These are phyloP conservation scores for Usnea hakonensis DNA, from an alignment of 495 filamentous ascomycete species.

Conservation along the genomic window DNA sequence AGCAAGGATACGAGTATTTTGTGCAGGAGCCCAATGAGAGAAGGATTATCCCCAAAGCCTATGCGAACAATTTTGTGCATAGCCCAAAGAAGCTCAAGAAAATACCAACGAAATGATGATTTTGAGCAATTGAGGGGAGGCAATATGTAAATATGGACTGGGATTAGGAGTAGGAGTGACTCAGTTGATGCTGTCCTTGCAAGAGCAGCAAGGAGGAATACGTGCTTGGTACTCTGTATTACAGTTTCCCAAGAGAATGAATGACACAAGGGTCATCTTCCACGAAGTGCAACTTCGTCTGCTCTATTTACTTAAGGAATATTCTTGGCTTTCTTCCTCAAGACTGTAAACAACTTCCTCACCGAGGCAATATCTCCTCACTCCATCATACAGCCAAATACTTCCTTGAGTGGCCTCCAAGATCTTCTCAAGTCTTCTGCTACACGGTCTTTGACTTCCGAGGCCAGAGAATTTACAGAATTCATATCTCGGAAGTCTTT, in stretches of 20 bases:
- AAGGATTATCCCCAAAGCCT: conserved; percentile 80
- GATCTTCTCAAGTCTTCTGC: too few relatives aligned
- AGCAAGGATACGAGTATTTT: conserved; percentile 98
- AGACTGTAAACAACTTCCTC: too few relatives aligned
- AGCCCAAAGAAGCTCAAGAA: conserved; percentile 79
- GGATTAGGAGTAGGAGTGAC: not conserved
- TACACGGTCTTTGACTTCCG: too few relatives aligned
- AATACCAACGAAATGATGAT: conserved; percentile 73
- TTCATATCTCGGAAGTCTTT: too few relatives aligned
- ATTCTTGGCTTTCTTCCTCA: too few relatives aligned
- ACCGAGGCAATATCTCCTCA: too few relatives aligned
- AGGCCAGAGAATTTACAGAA: too few relatives aligned
- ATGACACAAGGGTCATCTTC: not conserved
- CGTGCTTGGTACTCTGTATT: not conserved
- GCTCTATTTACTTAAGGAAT: not conserved
- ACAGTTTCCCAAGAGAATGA: not conserved
- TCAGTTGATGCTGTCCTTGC: not conserved
- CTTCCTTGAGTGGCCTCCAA: too few relatives aligned
- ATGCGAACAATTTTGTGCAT: conserved; percentile 93
- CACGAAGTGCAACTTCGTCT: not conserved
- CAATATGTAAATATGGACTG: not conserved
- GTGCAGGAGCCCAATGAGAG: conserved; percentile 93
- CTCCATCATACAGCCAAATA: too few relatives aligned
- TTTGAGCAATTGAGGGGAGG: not conserved
- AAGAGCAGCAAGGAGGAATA: too few relatives aligned